A percentile compares a stretch with the other conserved stretches of the same genome.
phyloP scores from a whole-genome alignment of 495 filamentous ascomycete species.

The Neohortaea acidophila region DNA sequence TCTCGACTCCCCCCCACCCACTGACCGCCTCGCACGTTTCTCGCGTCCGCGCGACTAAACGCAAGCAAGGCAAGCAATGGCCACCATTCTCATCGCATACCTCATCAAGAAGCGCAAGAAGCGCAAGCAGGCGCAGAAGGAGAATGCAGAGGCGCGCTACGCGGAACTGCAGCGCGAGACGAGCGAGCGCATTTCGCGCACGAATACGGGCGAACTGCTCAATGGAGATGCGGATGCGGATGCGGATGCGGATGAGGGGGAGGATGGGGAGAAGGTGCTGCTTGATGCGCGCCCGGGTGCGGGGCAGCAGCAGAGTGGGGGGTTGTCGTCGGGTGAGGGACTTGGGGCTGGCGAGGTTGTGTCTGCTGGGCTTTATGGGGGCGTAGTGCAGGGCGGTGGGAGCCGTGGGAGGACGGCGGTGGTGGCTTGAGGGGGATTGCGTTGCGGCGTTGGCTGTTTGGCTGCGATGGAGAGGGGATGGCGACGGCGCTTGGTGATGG shows the following conservation, averaged over 20 bases:
- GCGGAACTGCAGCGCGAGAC: constrained; percentile 11
- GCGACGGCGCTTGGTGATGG: too few species aligned
- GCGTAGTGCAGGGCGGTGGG: background rate
- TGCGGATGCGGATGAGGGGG: background rate
- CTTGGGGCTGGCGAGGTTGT: background rate
- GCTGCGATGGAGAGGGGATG: too few species aligned
- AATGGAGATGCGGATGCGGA: background rate
- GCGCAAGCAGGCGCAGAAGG: constrained; percentile 4
- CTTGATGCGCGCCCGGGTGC: too few species aligned
- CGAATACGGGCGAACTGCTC: background rate
- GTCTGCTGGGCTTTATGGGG: background rate
- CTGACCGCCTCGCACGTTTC: background rate
- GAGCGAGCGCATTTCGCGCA: background rate
- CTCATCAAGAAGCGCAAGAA: constrained; percentile 7
- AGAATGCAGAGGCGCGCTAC: constrained; percentile 6
- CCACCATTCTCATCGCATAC: constrained; percentile 10
- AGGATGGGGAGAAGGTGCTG: constrained; percentile 4
- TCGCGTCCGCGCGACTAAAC: background rate
- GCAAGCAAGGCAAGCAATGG: too few species aligned
- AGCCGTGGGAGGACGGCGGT: background rate
- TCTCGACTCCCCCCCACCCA: background rate
- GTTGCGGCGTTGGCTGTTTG: too few species aligned
- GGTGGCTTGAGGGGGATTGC: too few species aligned
- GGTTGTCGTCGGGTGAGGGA: constrained; percentile 1
- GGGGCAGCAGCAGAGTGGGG: too few species aligned